Evolutionary conservation across 805 yeast genomes (phyloP).

Genomic region (Saccharomycopsis sp.): DNA sequence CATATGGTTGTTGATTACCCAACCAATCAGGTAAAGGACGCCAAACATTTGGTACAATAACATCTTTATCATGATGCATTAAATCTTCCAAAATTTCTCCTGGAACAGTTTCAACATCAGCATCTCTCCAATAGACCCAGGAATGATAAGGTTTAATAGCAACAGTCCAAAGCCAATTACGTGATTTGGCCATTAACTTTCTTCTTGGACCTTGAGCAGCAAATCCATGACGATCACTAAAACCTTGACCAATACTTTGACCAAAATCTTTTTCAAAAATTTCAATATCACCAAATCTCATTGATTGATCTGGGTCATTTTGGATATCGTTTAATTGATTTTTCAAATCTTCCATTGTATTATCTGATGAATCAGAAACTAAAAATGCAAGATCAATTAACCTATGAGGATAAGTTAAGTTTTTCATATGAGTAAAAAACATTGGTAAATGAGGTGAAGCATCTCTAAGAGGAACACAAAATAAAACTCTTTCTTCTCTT

Average conservation of each 20-base stretch:
- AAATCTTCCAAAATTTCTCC: conserved; percentile 78
- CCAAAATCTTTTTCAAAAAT: conserved; percentile 90
- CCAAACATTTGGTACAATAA: conserved; percentile 93
- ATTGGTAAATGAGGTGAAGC: conserved; percentile 69
- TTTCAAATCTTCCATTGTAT: conserved; percentile 44
- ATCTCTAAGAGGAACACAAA: conserved; percentile 69
- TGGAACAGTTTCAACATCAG: conserved; percentile 90
- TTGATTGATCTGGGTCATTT: conserved; percentile 44
- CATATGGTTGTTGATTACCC: conserved; percentile 78
- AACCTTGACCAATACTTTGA: conserved; percentile 85
- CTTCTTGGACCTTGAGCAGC: conserved; percentile 94
- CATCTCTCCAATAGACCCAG: conserved; percentile 97
- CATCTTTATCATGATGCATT: conserved; percentile 86
- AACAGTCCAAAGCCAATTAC: conserved; percentile 86
- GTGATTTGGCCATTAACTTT: conserved; percentile 89
- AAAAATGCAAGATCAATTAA: conserved; percentile 72
- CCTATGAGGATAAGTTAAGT: conserved; percentile 73
- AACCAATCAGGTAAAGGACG: conserved; percentile 81
- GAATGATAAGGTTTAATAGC: conserved; percentile 88
- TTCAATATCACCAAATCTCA: conserved; percentile 75
- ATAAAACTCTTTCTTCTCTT: conserved; percentile 30
- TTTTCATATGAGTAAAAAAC: conserved; percentile 80
- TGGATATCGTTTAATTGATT: conserved; percentile 53
- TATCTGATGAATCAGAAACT: conserved; percentile 67
- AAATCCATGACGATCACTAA: conserved; percentile 89